Evolutionary conservation across 2,329 filamentous ascomycete genomes (phyloP).

Genomic region (Verticillium tricorpus): DNA sequence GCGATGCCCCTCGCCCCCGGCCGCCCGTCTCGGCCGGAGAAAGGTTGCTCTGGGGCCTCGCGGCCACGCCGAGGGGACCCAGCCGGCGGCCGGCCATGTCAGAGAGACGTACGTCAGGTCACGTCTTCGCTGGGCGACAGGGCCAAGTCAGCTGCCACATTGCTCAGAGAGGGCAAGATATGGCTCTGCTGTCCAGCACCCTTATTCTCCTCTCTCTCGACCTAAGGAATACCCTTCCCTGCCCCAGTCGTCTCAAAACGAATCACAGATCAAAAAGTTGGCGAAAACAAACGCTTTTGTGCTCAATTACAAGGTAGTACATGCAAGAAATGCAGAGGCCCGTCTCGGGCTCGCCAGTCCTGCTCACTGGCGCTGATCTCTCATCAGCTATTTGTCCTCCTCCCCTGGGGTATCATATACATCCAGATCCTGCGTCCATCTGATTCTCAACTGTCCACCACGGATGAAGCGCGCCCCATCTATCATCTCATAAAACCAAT

Average conservation of each 20-base stretch:
- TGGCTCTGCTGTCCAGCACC: neutral
- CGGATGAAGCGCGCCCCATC: neutral
- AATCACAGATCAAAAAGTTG: no score
- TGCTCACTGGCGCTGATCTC: neutral
- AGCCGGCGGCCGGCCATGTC: neutral
- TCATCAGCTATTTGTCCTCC: neutral
- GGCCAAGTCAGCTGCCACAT: neutral
- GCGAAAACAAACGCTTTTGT: constrained; percentile 3
- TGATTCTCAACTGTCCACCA: neutral
- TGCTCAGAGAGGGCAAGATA: neutral
- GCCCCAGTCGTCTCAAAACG: no score
- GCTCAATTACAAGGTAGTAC: constrained; percentile 3
- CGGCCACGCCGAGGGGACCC: neutral
- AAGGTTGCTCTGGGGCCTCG: neutral
- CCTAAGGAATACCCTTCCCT: no score
- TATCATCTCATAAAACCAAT: neutral
- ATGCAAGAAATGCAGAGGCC: constrained; percentile 1
- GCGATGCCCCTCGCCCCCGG: neutral
- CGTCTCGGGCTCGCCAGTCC: neutral
- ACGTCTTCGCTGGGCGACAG: neutral
- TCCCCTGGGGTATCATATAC: constrained; percentile 5
- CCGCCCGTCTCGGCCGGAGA: neutral
- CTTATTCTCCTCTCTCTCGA: no score
- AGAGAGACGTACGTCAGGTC: neutral
- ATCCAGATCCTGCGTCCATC: neutral